phyloP scores from a whole-genome alignment of 345 rosid species.

The Erucastrum elatum region DNA sequence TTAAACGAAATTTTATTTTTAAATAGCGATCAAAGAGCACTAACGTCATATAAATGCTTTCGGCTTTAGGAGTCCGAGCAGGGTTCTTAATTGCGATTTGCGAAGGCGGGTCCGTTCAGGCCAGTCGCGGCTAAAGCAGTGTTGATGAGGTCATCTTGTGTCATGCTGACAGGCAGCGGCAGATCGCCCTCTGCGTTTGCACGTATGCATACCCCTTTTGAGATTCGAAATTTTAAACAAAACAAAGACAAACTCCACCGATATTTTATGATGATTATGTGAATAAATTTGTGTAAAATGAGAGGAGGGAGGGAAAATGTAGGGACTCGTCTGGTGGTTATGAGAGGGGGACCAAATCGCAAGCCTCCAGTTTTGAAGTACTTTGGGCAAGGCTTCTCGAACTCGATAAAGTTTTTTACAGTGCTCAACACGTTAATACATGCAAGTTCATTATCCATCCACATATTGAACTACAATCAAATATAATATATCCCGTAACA shows the following conservation, averaged over 20 bases:
- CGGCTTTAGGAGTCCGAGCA: constrained; percentile 19
- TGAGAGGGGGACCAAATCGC: constrained; percentile 11
- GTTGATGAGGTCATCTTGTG: constrained; percentile 30
- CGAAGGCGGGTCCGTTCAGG: neutral
- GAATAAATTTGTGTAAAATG: neutral
- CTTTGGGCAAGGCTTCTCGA: constrained; percentile 11
- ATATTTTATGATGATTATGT: neutral
- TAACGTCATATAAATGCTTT: neutral
- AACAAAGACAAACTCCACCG: neutral
- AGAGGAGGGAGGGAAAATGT: neutral
- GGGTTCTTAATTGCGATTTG: neutral
- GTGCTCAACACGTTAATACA: constrained; percentile 27
- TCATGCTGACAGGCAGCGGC: constrained; percentile 42
- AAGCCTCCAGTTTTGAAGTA: neutral
- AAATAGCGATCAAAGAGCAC: neutral
- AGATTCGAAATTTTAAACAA: neutral
- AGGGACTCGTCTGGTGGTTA: neutral
- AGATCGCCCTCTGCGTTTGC: neutral
- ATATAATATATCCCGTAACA: neutral
- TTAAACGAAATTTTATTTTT: neutral
- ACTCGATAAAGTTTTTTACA: constrained; percentile 1
- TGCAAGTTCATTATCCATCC: neutral
- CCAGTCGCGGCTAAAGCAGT: constrained; percentile 9
- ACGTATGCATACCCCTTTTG: constrained; percentile 9
- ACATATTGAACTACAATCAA: neutral